phyloP scores from a whole-genome alignment of 2,329 filamentous ascomycete species.

The Blastomyces silverae region DNA sequence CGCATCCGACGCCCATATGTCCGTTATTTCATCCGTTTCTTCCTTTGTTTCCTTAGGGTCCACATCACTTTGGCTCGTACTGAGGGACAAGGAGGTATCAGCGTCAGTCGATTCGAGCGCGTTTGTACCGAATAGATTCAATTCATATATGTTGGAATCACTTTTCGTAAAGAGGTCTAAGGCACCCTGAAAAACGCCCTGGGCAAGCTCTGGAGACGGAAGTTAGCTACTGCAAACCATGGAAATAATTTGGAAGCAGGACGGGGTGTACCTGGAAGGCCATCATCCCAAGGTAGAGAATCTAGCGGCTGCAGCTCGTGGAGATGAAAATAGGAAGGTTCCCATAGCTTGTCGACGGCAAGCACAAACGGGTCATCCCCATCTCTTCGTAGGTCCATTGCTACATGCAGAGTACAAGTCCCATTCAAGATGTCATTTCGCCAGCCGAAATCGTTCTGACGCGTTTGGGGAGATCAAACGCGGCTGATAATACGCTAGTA shows the following conservation, averaged over 20 bases:
- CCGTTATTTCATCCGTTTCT: constrained; percentile 22
- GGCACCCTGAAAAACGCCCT: constrained; percentile 25
- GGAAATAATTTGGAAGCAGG: constrained; percentile 4
- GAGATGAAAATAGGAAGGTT: constrained; percentile 35
- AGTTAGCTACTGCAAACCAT: constrained; percentile 2
- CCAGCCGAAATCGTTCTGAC: neutral
- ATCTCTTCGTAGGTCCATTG: constrained; percentile 8
- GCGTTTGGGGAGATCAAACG: neutral
- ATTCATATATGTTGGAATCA: constrained; percentile 28
- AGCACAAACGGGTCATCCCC: constrained; percentile 6
- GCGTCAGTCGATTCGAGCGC: constrained; percentile 23
- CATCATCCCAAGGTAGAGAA: constrained; percentile 32
- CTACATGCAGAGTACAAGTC: neutral
- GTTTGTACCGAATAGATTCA: constrained; percentile 31
- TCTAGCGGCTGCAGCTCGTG: constrained; percentile 35
- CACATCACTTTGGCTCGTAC: constrained; percentile 23
- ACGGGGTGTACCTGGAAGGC: constrained; percentile 29
- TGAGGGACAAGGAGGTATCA: constrained; percentile 22
- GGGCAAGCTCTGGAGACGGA: constrained; percentile 23
- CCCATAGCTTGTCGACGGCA: constrained; percentile 28
- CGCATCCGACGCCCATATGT: constrained; percentile 35
- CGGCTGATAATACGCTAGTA: neutral
- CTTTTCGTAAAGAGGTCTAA: constrained; percentile 24
- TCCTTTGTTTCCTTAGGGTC: constrained; percentile 21
- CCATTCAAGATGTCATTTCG: neutral